A percentile compares a stretch with the other conserved stretches of the same genome.
Conservation (phyloP, 352 stramenopile genomes). For the Pythium angustatum region DNA sequence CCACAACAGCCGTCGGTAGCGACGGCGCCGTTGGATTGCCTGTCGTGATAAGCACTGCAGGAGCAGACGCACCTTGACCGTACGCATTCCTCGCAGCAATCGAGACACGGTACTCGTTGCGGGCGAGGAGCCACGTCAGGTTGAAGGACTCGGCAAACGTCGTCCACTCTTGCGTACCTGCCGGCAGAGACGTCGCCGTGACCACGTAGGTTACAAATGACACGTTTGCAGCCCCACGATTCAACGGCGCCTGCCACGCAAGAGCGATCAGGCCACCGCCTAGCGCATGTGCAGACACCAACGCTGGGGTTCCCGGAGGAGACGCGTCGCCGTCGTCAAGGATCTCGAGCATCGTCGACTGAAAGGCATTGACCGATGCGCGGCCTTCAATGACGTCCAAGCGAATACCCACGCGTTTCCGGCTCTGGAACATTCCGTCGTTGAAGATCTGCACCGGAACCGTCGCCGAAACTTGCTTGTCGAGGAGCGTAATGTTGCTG, state of each 20-base stretch:
- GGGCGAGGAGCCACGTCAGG: slow-evolving; percentile 32
- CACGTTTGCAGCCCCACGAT: slow-evolving; percentile 36
- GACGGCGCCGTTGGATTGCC: slow-evolving; percentile 36
- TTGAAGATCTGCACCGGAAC: slow-evolving; percentile 42
- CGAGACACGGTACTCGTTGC: slow-evolving; percentile 34
- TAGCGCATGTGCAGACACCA: slow-evolving; percentile 14
- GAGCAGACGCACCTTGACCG: slow-evolving; percentile 23
- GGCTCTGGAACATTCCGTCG: slow-evolving; percentile 41
- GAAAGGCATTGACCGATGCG: slow-evolving; percentile 24
- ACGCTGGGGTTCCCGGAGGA: slow-evolving; percentile 29
- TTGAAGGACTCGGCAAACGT: slow-evolving; percentile 23
- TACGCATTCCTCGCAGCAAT: slow-evolving; percentile 36
- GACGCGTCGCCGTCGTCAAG: slow-evolving; percentile 56
- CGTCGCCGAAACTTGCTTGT: slow-evolving; percentile 25
- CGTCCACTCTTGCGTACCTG: slow-evolving; percentile 13
- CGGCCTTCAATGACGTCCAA: slow-evolving; percentile 32
- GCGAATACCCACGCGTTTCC: slow-evolving; percentile 41
- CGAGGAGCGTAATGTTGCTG: slow-evolving; percentile 25
- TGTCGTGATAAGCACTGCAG: slow-evolving; percentile 25
- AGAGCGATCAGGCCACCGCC: slow-evolving; percentile 38
- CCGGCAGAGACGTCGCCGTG: slow-evolving; percentile 25
- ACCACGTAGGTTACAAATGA: slow-evolving; percentile 36
- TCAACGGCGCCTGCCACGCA: slow-evolving; percentile 36
- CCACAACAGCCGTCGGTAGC: slow-evolving; percentile 21
- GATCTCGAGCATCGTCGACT: slow-evolving; percentile 37